These are phyloP conservation scores for Rhizophora mangle DNA, from an alignment of 345 rosid genomes.

Conservation along the genomic window DNA sequence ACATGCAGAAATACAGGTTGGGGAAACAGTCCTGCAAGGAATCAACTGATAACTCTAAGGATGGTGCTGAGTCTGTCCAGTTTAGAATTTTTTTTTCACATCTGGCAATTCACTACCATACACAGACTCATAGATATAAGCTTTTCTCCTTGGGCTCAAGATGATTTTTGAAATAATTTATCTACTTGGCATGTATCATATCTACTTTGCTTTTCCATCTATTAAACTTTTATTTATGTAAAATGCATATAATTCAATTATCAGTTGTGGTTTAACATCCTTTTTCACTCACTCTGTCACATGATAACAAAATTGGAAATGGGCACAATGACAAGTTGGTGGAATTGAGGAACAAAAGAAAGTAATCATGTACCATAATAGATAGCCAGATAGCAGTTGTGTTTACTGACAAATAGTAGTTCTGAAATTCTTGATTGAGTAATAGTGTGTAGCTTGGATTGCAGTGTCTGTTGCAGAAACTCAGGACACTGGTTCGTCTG, in stretches of 20 bases:
- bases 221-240: too few relatives aligned
- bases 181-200: too few relatives aligned
- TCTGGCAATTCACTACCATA: background rate
- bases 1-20: conserved; percentile 71
- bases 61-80: conserved; percentile 45
- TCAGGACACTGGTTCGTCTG: conserved; percentile 76
- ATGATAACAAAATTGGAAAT: background rate
- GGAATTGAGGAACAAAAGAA: background rate
- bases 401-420: background rate
- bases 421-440: conserved; percentile 7
- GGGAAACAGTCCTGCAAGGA: conserved; percentile 91
- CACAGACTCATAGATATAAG: background rate
- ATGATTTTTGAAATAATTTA: background rate
- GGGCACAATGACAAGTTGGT: background rate
- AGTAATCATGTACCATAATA: background rate
- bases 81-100: conserved; percentile 20
- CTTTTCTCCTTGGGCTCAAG: background rate
- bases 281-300: too few relatives aligned
- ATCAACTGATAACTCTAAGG: conserved; percentile 71
- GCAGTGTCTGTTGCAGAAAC: conserved; percentile 75
- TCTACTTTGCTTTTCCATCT: too few relatives aligned
- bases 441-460: conserved; percentile 22
- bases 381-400: background rate
- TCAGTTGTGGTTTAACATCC: too few relatives aligned
- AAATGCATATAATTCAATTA: too few relatives aligned